These are phyloP conservation scores for Babesia sp. DNA, from an alignment of 169 alveolate genomes.

Conservation along the genomic window DNA sequence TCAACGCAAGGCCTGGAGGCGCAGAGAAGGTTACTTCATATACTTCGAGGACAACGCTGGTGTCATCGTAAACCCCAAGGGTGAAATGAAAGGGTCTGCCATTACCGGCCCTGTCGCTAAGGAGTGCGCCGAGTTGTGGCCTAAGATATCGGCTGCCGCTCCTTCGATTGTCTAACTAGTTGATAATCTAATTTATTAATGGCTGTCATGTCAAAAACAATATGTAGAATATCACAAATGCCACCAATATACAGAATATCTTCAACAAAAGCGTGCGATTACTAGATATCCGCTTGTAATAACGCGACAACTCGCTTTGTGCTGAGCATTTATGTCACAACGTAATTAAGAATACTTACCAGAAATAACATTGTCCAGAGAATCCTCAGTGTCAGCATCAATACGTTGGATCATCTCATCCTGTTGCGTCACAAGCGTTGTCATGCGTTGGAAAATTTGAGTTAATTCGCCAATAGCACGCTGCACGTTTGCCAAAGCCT, in stretches of 20 bases:
- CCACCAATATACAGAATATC: conserved; percentile 49
- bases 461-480: conserved; percentile 77
- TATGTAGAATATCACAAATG: conserved; percentile 34
- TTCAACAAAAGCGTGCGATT: conserved; percentile 58
- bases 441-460: conserved; percentile 76
- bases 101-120: conserved; percentile 99
- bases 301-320: conserved; percentile 52
- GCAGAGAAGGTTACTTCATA: conserved; percentile 97
- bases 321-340: conserved; percentile 6
- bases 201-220: conserved; percentile 37
- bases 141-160: conserved; percentile 98
- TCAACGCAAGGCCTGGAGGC: conserved; percentile 98
- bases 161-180: conserved; percentile 92
- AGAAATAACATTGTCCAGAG: conserved; percentile 67
- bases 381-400: conserved; percentile 73
- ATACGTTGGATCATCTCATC: conserved; percentile 79
- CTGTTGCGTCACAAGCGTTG: conserved; percentile 76
- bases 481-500: conserved; percentile 78
- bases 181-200: conserved; percentile 23
- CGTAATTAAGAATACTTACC: conserved; percentile 51
- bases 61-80: conserved; percentile 98
- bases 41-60: conserved; percentile 99
- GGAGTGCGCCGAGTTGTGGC: conserved; percentile 99
- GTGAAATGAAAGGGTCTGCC: conserved; percentile 99
- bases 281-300: conserved; percentile 60